These are phyloP conservation scores for Mycena filopes DNA, from an alignment of 768 basidiomycete genomes.

Conservation along the genomic window DNA sequence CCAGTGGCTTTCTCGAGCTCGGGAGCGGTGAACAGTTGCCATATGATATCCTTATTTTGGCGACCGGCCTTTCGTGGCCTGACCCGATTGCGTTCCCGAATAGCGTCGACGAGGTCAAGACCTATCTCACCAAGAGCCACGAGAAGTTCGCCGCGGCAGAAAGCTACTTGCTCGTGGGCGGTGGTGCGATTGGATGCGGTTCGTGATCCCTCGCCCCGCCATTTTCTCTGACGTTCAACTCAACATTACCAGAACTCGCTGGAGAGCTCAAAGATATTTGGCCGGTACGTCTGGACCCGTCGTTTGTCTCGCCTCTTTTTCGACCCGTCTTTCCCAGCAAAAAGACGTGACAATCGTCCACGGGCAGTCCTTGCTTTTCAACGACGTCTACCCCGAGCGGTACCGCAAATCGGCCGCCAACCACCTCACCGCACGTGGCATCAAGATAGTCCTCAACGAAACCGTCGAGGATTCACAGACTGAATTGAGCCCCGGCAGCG, in stretches of 20 bases:
- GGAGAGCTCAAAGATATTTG: constrained; percentile 37
- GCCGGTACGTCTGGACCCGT: constrained; percentile 11
- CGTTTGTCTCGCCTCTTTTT: neutral
- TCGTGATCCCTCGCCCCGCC: constrained; percentile 31
- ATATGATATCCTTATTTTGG: constrained; percentile 68
- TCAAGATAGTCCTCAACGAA: constrained; percentile 51
- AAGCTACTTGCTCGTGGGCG: constrained; percentile 64
- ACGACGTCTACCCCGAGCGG: constrained; percentile 53
- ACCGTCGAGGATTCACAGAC: constrained; percentile 48
- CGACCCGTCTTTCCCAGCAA: neutral
- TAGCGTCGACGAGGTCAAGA: constrained; percentile 37
- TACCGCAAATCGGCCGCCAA: constrained; percentile 52
- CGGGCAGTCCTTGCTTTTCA: constrained; percentile 51
- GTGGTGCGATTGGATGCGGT: constrained; percentile 67
- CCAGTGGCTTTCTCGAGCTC: constrained; percentile 61
- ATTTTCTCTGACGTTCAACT: neutral
- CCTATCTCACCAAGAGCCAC: constrained; percentile 43
- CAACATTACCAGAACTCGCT: constrained; percentile 36
- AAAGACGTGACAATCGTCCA: constrained; percentile 60
- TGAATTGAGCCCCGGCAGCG: neutral
- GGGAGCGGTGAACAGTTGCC: constrained; percentile 58
- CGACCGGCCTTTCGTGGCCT: constrained; percentile 66
- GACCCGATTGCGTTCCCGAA: constrained; percentile 60
- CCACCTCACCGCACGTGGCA: constrained; percentile 45
- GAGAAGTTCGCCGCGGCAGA: constrained; percentile 49